Base-by-base conservation (phyloP, 768 basidiomycete genomes). In the Pulveroboletus sp. region DNA sequence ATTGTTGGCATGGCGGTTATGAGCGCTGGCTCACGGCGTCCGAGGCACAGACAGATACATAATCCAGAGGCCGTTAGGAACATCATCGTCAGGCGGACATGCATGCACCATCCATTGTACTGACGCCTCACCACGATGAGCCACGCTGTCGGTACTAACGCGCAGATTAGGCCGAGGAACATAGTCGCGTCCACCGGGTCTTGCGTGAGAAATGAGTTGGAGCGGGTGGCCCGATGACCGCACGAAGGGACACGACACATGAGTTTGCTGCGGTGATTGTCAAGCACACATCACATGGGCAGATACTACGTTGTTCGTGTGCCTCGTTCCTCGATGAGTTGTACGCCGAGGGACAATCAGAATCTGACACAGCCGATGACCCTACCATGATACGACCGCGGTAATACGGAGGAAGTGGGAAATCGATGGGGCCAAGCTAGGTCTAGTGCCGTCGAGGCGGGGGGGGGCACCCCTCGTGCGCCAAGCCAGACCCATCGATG, bases 11-110 rank as follows among this genome's bases (percentile, higher is more conserved):
- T n/a, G n/a, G n/a, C n/a, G n/a, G n/a, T n/a, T n/a, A 30, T 27
- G 22, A 13, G 38, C 26, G 26, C 24, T 24, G 22, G 23, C 44
- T 49, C 55, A 55, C 38, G 43, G 10, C 22, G 9, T 5, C 4
- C 27, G 35, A 46, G 51, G 53, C 19, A 37, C 50, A 6, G 1
- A 3, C 1, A 19, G 19, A 22, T n/a, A 13, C 7, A 22, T 24
- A 37, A 37, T 22, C 34, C 29, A 12, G 34, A 36, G 57, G 36
- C 42, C 37, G 34, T 30, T 31, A 51, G 53, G 47, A 46, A 60
- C 50, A 27, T 27, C 40, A 17, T n/a, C n/a, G n/a, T n/a, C n/a
- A n/a, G n/a, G n/a, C n/a, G n/a, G n/a, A n/a, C n/a, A n/a, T n/a
- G n/a, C n/a, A n/a, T n/a, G n/a, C n/a, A n/a, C n/a, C n/a, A n/a